These are phyloP conservation scores for Gryganskiella cystojenkinii DNA, from an alignment of 192 early-diverging fungal species.

Conservation along the genomic window DNA sequence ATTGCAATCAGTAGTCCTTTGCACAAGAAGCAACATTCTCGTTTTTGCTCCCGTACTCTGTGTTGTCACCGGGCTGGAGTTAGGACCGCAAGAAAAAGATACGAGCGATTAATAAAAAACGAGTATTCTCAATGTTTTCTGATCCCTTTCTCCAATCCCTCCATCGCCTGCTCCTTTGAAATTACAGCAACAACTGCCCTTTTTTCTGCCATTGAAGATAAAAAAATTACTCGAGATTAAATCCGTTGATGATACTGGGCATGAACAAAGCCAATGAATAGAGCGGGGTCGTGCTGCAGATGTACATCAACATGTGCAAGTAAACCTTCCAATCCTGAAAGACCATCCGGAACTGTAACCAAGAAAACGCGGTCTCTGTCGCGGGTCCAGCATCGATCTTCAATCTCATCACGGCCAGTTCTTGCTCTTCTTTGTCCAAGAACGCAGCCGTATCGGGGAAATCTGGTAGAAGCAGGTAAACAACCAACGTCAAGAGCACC, in stretches of 20 bases:
- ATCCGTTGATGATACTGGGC: constrained; percentile 71
- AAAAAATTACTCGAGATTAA: constrained; percentile 60
- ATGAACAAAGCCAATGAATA: constrained; percentile 74
- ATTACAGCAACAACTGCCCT: background rate
- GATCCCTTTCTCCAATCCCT: too few species aligned
- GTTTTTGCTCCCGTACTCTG: too few species aligned
- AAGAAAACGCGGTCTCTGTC: constrained; percentile 56
- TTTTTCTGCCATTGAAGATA: background rate
- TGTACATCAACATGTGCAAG: constrained; percentile 65
- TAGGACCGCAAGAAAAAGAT: background rate
- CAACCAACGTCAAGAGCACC: constrained; percentile 30
- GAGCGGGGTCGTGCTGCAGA: constrained; percentile 66
- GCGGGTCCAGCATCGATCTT: constrained; percentile 57
- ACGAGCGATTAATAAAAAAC: too few species aligned
- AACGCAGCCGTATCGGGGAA: constrained; percentile 58
- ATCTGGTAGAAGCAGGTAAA: constrained; percentile 53
- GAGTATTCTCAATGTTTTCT: too few species aligned
- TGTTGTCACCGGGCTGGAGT: constrained; percentile 12
- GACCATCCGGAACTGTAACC: constrained; percentile 55
- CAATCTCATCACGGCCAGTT: constrained; percentile 48
- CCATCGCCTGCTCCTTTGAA: too few species aligned
- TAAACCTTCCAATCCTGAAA: constrained; percentile 62
- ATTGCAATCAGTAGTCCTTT: too few species aligned
- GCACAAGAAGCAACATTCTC: too few species aligned
- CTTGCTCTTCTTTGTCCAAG: constrained; percentile 53